Percentiles rank a stretch among this genome's conserved stretches.
phyloP scores from a whole-genome alignment of 176 grass and related monocot genomes.

The Neostapfia colusana region DNA sequence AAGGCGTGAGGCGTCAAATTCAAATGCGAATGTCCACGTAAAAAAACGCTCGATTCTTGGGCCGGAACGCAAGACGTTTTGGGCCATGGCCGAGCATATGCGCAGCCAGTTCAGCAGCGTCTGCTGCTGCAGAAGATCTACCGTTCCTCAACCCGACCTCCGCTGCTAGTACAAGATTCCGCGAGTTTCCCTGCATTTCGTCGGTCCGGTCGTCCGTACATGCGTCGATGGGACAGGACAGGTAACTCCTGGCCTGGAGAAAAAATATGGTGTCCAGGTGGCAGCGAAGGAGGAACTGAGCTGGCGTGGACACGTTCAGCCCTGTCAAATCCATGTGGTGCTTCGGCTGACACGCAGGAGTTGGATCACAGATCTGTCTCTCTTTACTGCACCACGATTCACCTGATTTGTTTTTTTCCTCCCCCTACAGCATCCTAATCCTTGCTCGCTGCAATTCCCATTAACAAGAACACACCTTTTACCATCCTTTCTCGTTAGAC shows the following conservation, averaged over 20 bases:
- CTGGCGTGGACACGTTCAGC: not conserved
- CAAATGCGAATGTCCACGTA: not conserved
- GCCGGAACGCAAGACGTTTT: not conserved
- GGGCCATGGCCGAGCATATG: not conserved
- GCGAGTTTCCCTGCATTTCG: too few species aligned
- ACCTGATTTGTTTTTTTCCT: not conserved
- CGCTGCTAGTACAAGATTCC: too few species aligned
- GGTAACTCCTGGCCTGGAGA: not conserved
- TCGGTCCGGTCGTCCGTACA: not conserved
- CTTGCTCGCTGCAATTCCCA: too few species aligned
- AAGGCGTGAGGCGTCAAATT: not conserved
- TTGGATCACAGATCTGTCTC: not conserved
- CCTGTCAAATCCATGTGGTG: conserved; percentile 4
- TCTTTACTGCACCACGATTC: not conserved
- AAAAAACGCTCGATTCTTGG: not conserved
- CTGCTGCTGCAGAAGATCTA: too few species aligned
- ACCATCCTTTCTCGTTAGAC: too few species aligned
- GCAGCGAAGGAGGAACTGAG: not conserved
- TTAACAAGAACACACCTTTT: too few species aligned
- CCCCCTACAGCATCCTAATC: not conserved
- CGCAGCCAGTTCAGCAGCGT: too few species aligned
- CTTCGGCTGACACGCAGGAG: not conserved
- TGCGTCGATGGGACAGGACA: not conserved
- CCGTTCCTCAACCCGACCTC: too few species aligned
- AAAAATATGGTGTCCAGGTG: not conserved